A percentile compares a stretch with the other conserved stretches of the same genome.
phyloP scores from a whole-genome alignment of 2,329 filamentous ascomycete species.

The Penicillium brevicompactum region DNA sequence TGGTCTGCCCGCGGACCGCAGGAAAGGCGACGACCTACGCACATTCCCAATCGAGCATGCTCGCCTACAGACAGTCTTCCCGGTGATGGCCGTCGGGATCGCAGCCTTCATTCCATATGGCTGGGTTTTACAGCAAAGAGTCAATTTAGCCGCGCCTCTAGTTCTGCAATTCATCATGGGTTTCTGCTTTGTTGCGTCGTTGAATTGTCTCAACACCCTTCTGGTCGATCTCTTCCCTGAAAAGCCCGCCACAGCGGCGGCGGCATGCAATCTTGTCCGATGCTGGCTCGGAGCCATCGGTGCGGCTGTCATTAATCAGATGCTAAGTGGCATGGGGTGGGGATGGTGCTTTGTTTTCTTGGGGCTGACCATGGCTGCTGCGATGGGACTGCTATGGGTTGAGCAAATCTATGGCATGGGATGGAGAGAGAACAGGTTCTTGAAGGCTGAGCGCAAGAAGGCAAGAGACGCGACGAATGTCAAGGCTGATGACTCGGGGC shows the following conservation, averaged over 20 bases:
- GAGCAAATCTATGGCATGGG: conserved; percentile 21
- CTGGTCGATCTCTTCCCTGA: conserved; percentile 34
- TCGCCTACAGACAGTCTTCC: conserved; percentile 30
- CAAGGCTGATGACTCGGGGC: neutral
- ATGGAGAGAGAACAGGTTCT: conserved; percentile 21
- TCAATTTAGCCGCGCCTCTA: conserved; percentile 27
- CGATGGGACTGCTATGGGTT: conserved; percentile 19
- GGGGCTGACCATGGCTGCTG: conserved; percentile 17
- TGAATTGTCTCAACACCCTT: conserved; percentile 30
- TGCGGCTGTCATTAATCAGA: conserved; percentile 27
- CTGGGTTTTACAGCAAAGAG: conserved; percentile 29
- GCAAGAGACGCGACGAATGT: neutral
- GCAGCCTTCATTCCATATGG: conserved; percentile 33
- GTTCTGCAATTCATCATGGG: conserved; percentile 37
- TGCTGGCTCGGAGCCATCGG: conserved; percentile 33
- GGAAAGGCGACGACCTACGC: conserved; percentile 47
- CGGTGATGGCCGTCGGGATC: conserved; percentile 27
- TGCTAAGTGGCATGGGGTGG: conserved; percentile 28
- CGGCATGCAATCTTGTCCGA: conserved; percentile 32
- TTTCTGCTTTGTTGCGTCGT: conserved; percentile 25
- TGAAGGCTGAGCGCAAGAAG: conserved; percentile 14
- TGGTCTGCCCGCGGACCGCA: conserved; percentile 16
- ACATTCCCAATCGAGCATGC: conserved; percentile 45
- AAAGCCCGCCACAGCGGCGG: conserved; percentile 29
- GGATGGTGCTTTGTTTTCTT: conserved; percentile 34